Evolutionary conservation across 2,329 filamentous ascomycete genomes (phyloP), one percentile per base, ranked within the genome.

Genomic region (Apiospora saccharicola): DNA sequence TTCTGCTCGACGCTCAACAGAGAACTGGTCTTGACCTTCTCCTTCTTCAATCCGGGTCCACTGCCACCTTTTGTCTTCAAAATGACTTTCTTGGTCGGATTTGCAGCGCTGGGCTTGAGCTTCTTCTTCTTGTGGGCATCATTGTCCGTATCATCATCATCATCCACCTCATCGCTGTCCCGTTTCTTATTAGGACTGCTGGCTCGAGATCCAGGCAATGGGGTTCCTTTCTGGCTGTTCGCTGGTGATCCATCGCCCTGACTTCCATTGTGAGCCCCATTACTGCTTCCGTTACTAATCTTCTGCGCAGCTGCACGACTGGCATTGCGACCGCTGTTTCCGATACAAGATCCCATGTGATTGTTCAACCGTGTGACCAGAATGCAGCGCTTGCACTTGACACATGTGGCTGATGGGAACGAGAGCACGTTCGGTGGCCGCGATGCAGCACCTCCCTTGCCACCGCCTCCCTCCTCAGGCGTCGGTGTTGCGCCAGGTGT

Each of bases 331-430:
- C 90, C 89, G 75, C 89, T 90, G 79, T 91, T 91, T 61, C 90
- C 90, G 73, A 92, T 92, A 78, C 90, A 91, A 24, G 89, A 90
- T 46, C 89, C 89, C 90, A 92, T 91, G 81, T 92, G 90, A 74
- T 91, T 91, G 80, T 91, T 91, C 74, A 92, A 83, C 53, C 90
- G 86, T 71, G 90, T 91, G 70, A 92, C 90, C 72, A 91, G 85
- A 70, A 92, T 90, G 79, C 90, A 91, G 37, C 89, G 86, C 78
- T 90, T 91, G 85, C 90, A 92, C 78, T 91, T 91, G 83, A 88
- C 90, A 80, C 90, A 92, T 34, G 90, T 92, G 64, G 89, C 89
- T 30, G 90, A 91, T 24, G 90, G 90, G 76, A 91, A 91, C 1
- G 89, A 89, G 44, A 91, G 86, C 70, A 91, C 89, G 76, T 91